Base-by-base conservation (phyloP, 176 grass and related monocot species). In the Oryza officinalis region DNA sequence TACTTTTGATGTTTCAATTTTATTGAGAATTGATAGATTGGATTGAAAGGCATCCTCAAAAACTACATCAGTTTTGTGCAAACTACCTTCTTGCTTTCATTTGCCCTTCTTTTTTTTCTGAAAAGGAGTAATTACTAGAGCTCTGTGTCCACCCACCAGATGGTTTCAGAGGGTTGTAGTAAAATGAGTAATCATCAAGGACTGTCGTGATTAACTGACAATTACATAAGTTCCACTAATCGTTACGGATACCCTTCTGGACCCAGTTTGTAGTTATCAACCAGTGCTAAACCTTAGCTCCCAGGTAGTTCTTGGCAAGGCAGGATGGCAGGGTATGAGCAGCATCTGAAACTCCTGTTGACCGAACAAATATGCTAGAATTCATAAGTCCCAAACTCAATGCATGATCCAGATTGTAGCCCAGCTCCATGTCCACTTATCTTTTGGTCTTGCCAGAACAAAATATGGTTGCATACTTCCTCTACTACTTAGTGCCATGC, bases 121-220 rank as follows among this genome's bases (percentile, higher is more conserved):
- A 38, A 28, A 64, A 61, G 27, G 17, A 23, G 30, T 18, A 14
- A 37, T 18, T 32, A 11, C 35, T 50, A 50, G 4, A 50, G 13
- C 47, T 14, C 45, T 47, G 14, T 49, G 15, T 50, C 14, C 47
- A 50, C 12, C 17, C 27, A 37, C 61, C 47, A 87, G 26, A 59
- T 50, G 9, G n/a, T 74, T 76, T 45, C 17, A 45, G 13, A 75
- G 66, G 20, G 54, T 76, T 67, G 47, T 87, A 17, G 28, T 49
- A 67, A 9, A 9, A 59, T 74, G 77, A 66, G 43, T 49, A 26
- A 26, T 60, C 32, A 37, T 27, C 32, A 6, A 4, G 11, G 44
- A 15, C 22, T 66, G 12, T 70, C 67, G 57, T 72, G 57, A 71
- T 41, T 18, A 67, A 89, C 50, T 89, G 52, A 4, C 10, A 65